Evolutionary conservation across 257 asterid species (phyloP), one percentile per base, ranked within the genome.

Genomic region (Paraleonurus japonicus): DNA sequence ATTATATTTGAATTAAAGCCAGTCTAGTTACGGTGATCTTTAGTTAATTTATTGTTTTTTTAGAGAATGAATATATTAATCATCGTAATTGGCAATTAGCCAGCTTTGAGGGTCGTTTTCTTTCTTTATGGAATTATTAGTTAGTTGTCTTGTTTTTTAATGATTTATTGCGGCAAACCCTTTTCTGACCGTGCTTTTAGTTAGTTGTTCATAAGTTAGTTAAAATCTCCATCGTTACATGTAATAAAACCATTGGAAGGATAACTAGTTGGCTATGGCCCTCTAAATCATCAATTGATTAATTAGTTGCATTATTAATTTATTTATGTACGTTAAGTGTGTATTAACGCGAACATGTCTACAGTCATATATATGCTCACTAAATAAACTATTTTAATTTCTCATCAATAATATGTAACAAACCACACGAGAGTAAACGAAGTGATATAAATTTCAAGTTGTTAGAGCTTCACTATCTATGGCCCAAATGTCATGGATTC

Each of bases 1-100:
- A 37, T 3, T 33, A n/a, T n/a, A n/a, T 77, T 74, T 61, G 48
- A 81, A 77, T 70, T 77, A 77, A 77, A 81, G 82, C 65, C 62
- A 26, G 72, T 22, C 30, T 30, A 24, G 35, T 71, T 30, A 30
- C 24, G 67, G 61, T 5, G 51, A 11, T 32, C 27, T 57, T 5
- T 70, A 3, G 30, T 57, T 58, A 24, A 27, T 8, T 55, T 5
- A 30, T 51, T n/a, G 8, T n/a, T 32, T 58, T 16, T 30, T 68
- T 4, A 47, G 69, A 23, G 55, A 19, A 6, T 16, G 41, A 54
- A 54, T 9, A 19, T 22, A 54, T 9, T 20, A n/a, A 1, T 37
- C 50, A 67, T 67, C 65, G 55, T 37, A 27, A 16, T 61, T 72
- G 61, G 5, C 61, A 16, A 39, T 55, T 50, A 50, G 51, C 20